Base-by-base conservation (phyloP, 805 yeast species). In the Candida oleophila region DNA sequence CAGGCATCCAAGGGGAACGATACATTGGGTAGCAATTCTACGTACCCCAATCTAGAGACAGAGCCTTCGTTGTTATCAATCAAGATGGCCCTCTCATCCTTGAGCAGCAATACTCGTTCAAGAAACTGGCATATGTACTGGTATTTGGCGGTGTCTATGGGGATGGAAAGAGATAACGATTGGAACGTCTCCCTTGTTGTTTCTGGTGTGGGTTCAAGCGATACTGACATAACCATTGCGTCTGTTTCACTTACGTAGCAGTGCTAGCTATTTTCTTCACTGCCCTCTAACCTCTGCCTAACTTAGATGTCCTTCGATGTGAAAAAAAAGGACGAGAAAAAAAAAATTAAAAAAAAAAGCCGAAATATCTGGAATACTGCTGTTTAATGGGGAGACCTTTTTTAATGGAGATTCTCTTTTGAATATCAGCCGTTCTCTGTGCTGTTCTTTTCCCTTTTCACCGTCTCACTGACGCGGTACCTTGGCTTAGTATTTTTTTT, bases 1-100 rank as follows among this genome's bases (percentile, higher is more conserved):
- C 77, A 72, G 19, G 69, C 48, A 49, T 71, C 74, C 19, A 46
- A 46, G 3, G 77, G 76, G 9, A 71, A 55, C 2, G 55, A 52
- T 2, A 71, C 55, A 34, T 60, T 65, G 21, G 71, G 69, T 33
- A 71, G 47, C 15, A 69, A 53, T 39, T 69, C 74, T 7, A 42
- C 45, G 15, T 11, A 42, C 5, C 37, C 44, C 16, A n/a, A 30
- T 20, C 19, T 16, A 5, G n/a, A 11, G 39, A 14, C 19, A 33
- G 19, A 41, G 15, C 11, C 12, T 14, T 22, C 36, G 22, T 43
- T 25, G 21, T 12, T 9, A 3, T 50, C 43, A 30, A 44, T 46
- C 44, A 56, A 36, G 14, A 59, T 55, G 15, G 41, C 44, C 11
- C 44, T 35, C 21, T 54, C 62, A 41, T 54, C 54, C 4, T 49